Conservation (phyloP, 371 early-diverging fungal genomes). For the Lichtheimia ramosa region DNA sequence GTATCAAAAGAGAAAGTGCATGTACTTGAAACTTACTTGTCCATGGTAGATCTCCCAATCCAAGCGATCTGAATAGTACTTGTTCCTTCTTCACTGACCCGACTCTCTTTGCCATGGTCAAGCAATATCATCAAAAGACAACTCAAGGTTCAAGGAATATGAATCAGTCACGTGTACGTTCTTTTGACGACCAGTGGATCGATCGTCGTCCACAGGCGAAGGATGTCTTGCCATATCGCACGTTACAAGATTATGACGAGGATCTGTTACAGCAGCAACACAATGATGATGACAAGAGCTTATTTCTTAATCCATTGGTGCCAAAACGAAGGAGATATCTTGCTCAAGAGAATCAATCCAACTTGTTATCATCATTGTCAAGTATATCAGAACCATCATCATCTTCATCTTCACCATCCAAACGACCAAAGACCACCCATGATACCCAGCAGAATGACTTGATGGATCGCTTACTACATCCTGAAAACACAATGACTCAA, state of each 20-base stretch:
- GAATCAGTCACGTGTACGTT: conserved; percentile 4
- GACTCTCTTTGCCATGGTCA: conserved; percentile 21
- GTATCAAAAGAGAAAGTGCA: background rate
- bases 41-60: background rate
- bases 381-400: background rate
- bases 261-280: conserved; percentile 5
- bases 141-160: background rate
- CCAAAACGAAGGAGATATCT: conserved; percentile 28
- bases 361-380: conserved; percentile 5
- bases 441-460: background rate
- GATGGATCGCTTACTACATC: background rate
- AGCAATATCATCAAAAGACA: conserved; percentile 8
- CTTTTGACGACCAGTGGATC: conserved; percentile 8
- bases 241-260: conserved; percentile 24
- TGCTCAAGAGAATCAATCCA: conserved; percentile 4
- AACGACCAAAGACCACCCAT: too few relatives aligned
- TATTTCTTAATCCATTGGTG: conserved; percentile 29
- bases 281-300: background rate
- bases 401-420: conserved; percentile 5
- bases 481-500: background rate
- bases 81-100: conserved; percentile 26
- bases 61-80: conserved; percentile 11
- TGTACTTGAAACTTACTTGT: background rate
- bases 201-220: conserved; percentile 39
- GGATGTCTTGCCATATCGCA: conserved; percentile 28